Evolutionary conservation across 352 stramenopile species (phyloP).

Genomic region (Pythium volutum): DNA sequence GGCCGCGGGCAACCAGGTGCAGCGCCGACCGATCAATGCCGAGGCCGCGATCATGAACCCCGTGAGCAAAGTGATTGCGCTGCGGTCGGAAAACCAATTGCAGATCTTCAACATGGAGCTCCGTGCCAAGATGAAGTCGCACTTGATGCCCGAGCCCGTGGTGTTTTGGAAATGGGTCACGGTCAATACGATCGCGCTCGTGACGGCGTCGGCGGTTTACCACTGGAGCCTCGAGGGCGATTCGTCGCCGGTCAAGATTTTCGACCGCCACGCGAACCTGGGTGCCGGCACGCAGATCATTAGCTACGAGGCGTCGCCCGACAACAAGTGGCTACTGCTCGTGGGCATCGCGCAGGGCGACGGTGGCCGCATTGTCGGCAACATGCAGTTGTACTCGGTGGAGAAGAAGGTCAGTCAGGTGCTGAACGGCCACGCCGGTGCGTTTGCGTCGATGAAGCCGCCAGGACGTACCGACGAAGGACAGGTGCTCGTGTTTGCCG

Average conservation of each 20-base stretch:
- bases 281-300: slow-evolving; percentile 97
- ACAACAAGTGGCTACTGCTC: slow-evolving; percentile 98
- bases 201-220: slow-evolving; percentile 96
- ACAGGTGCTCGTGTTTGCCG: slow-evolving; percentile 86
- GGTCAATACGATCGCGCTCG: slow-evolving; percentile 95
- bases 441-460: slow-evolving; percentile 96
- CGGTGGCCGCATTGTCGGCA: slow-evolving; percentile 92
- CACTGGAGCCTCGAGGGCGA: slow-evolving; percentile 97
- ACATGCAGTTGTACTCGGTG: slow-evolving; percentile 98
- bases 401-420: slow-evolving; percentile 99
- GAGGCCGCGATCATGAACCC: slow-evolving; percentile 99
- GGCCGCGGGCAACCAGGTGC: slow-evolving; percentile 80
- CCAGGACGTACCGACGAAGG: slow-evolving; percentile 90
- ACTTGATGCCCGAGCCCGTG: slow-evolving; percentile 90
- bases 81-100: slow-evolving; percentile 91
- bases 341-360: slow-evolving; percentile 96
- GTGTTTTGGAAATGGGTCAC: slow-evolving; percentile 99
- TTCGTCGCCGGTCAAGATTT: slow-evolving; percentile 93
- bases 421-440: slow-evolving; percentile 95
- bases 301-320: slow-evolving; percentile 97
- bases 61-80: slow-evolving; percentile 87
- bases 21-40: slow-evolving; percentile 96
- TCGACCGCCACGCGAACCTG: slow-evolving; percentile 96
- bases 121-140: slow-evolving; percentile 98
- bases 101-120: slow-evolving; percentile 99